Percentiles rank a stretch among this genome's conserved stretches.
phyloP scores from a whole-genome alignment of 2,329 filamentous ascomycete species.

The Lojkania enalia region DNA sequence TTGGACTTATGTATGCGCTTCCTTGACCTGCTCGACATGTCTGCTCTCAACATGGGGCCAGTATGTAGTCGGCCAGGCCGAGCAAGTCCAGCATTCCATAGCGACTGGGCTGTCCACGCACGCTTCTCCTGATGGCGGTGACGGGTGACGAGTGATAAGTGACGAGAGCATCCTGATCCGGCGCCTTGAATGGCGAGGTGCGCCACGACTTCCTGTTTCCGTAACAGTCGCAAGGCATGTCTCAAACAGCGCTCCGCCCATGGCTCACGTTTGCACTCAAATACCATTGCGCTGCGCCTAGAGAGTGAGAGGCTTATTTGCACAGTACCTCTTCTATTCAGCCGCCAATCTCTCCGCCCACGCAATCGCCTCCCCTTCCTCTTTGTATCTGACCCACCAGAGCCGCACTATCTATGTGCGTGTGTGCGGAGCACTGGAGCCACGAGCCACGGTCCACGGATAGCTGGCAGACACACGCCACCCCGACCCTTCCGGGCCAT shows the following conservation, averaged over 20 bases:
- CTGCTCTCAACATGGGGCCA: background rate
- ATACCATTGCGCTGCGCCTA: conserved; percentile 15
- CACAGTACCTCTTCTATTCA: conserved; percentile 3
- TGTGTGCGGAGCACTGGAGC: too few relatives aligned
- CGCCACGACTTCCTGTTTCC: conserved; percentile 14
- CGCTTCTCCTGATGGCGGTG: background rate
- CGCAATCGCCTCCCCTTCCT: background rate
- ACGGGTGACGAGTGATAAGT: conserved; percentile 2
- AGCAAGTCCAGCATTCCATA: background rate
- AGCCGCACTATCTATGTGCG: background rate
- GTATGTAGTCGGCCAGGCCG: background rate
- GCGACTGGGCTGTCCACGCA: background rate
- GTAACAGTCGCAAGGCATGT: conserved; percentile 13
- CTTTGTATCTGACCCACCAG: conserved; percentile 4
- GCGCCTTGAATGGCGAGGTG: conserved; percentile 10
- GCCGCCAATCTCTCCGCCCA: conserved; percentile 1
- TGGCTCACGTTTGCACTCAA: conserved; percentile 9
- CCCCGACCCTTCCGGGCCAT: conserved; percentile 8
- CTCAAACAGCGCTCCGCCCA: conserved; percentile 18
- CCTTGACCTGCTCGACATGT: background rate
- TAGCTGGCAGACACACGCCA: conserved; percentile 5
- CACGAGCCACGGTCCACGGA: too few relatives aligned
- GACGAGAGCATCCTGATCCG: conserved; percentile 3
- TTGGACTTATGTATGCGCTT: too few relatives aligned
- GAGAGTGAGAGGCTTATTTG: background rate